Evolutionary conservation across 164 flowering plant species (phyloP).

Genomic region (Vitis labrusca): DNA sequence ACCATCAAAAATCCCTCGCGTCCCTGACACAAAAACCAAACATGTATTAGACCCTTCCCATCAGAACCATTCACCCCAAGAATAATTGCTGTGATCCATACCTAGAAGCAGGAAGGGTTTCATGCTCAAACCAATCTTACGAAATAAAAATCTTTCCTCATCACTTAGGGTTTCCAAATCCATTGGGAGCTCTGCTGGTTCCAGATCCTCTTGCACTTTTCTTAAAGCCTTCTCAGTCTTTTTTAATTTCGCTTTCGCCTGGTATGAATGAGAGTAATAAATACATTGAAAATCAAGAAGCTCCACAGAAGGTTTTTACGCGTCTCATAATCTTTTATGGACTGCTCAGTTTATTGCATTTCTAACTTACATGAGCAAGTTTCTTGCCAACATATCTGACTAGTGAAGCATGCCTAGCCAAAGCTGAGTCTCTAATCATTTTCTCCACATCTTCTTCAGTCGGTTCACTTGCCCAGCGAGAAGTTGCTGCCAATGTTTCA

Average conservation of each 20-base stretch:
- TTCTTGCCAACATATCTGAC: constrained; percentile 65
- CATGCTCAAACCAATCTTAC: constrained; percentile 92
- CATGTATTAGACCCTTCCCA: not conserved
- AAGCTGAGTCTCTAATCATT: constrained; percentile 60
- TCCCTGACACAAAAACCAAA: constrained; percentile 47
- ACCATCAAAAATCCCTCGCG: constrained; percentile 79
- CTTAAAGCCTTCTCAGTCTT: constrained; percentile 70
- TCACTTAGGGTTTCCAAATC: constrained; percentile 85
- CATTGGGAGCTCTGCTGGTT: constrained; percentile 68
- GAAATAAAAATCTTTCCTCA: constrained; percentile 82
- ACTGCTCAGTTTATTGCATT: not conserved
- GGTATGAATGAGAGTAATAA: constrained; percentile 11
- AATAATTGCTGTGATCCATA: constrained; percentile 27
- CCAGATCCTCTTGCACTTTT: constrained; percentile 61
- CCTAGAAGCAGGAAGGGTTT: constrained; percentile 80
- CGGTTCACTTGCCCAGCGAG: constrained; percentile 71
- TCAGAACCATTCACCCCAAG: not conserved
- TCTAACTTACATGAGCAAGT: constrained; percentile 56
- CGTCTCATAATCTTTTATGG: not conserved
- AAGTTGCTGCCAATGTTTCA: constrained; percentile 77
- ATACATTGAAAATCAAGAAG: not conserved
- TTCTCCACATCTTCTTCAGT: constrained; percentile 53
- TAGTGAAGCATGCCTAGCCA: constrained; percentile 59
- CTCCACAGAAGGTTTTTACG: not conserved
- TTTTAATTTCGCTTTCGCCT: constrained; percentile 69